A percentile compares a stretch with the other conserved stretches of the same genome.
Conservation (phyloP, 768 basidiomycete species). For the Pisolithus microcarpus region DNA sequence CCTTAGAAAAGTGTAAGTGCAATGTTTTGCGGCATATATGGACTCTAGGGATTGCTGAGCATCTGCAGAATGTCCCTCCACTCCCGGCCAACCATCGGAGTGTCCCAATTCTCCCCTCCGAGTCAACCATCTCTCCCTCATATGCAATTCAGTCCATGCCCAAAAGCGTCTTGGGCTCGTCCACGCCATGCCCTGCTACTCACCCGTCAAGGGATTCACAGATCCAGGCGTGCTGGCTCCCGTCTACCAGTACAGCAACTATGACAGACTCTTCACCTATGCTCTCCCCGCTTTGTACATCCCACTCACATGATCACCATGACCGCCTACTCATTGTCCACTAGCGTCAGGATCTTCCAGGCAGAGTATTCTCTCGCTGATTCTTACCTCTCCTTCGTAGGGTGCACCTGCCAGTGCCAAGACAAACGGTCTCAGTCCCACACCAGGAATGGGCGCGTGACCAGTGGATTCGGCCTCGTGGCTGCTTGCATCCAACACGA, state of each 20-base stretch:
- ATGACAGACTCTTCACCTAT: constrained; percentile 85
- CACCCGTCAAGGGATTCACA: constrained; percentile 54
- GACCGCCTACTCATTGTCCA: constrained; percentile 11
- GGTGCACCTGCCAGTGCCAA: constrained; percentile 85
- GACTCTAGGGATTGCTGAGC: no score
- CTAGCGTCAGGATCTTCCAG: constrained; percentile 70
- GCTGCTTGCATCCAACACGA: no score
- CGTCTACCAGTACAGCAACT: constrained; percentile 74
- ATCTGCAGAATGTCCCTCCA: no score
- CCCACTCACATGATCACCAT: constrained; percentile 4
- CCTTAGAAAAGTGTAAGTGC: no score
- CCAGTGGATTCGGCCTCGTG: no score
- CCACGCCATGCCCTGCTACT: constrained; percentile 72
- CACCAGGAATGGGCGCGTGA: constrained; percentile 32
- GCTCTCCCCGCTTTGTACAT: constrained; percentile 69
- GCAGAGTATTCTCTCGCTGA: constrained; percentile 33
- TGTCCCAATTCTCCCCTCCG: constrained; percentile 11
- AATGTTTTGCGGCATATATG: no score
- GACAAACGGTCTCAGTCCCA: constrained; percentile 57
- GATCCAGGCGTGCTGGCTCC: constrained; percentile 66
- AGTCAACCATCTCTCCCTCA: constrained; percentile 13
- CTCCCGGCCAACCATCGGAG: no score
- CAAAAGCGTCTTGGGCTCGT: constrained; percentile 91
- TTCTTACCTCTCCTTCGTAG: constrained; percentile 26
- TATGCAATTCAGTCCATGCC: constrained; percentile 61